Conservation (phyloP, 345 rosid genomes). For the Mercurialis annua region DNA sequence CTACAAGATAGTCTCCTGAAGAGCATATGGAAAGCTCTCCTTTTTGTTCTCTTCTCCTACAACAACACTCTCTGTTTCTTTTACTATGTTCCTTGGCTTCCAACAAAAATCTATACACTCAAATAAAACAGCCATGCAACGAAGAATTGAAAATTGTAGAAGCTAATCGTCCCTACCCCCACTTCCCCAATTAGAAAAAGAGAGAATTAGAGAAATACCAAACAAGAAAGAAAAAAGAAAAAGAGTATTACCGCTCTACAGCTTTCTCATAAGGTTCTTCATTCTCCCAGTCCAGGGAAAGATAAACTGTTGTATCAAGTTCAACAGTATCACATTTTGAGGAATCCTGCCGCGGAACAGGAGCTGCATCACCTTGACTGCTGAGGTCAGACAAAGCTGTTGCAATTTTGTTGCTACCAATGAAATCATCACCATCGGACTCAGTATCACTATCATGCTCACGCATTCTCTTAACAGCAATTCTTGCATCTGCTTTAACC, state of each 20-base stretch:
- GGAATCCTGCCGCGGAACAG: constrained; percentile 33
- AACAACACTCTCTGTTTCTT: not conserved
- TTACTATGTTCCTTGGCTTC: not conserved
- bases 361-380: constrained; percentile 41
- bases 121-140: not conserved
- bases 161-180: not conserved
- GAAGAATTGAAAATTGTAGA: not conserved
- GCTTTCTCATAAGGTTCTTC: constrained; percentile 91
- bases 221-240: not conserved
- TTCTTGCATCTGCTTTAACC: constrained; percentile 52
- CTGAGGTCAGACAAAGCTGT: constrained; percentile 40
- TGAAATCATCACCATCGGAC: constrained; percentile 64
- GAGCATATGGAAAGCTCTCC: constrained; percentile 2
- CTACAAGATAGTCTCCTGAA: not conserved
- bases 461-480: constrained; percentile 69
- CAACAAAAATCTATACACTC: not conserved
- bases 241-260: constrained; percentile 57
- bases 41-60: not conserved
- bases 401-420: constrained; percentile 37
- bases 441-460: constrained; percentile 74
- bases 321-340: constrained; percentile 42
- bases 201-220: not conserved
- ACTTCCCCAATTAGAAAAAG: not conserved
- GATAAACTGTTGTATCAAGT: constrained; percentile 63
- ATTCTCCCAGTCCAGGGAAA: constrained; percentile 89